Conservation (phyloP, 257 asterid genomes). For the Lycium barbarum region DNA sequence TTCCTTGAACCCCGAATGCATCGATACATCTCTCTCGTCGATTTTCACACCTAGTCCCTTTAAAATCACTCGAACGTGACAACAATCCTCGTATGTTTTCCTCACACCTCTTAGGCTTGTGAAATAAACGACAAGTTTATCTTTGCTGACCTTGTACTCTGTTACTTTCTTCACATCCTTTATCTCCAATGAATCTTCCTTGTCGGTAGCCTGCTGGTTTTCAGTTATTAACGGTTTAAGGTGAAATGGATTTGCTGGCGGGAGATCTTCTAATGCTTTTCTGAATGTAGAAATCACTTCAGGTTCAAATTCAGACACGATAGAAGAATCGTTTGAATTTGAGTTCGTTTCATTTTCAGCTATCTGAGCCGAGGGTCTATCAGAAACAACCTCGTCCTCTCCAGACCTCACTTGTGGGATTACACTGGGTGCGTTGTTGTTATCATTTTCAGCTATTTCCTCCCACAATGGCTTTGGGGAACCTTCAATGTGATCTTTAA, state of each 20-base stretch:
- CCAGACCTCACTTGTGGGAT: no score
- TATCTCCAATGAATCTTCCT: constrained; percentile 37
- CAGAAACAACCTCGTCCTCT: no score
- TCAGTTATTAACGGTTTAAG: constrained; percentile 45
- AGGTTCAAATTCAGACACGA: constrained; percentile 72
- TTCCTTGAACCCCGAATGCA: constrained; percentile 93
- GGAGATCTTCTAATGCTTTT: constrained; percentile 77
- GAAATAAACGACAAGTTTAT: constrained; percentile 69
- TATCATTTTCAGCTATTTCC: constrained; percentile 1
- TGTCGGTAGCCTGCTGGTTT: constrained; percentile 31
- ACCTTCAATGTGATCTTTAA: constrained; percentile 39
- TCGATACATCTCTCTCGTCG: constrained; percentile 91
- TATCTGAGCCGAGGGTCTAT: neutral
- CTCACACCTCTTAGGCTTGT: constrained; percentile 91
- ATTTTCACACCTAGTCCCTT: constrained; percentile 75
- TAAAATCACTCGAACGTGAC: constrained; percentile 71
- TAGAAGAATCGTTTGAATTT: constrained; percentile 58
- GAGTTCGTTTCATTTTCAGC: constrained; percentile 59
- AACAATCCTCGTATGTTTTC: constrained; percentile 94
- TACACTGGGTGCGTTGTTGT: no score
- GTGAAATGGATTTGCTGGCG: constrained; percentile 76
- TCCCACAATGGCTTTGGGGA: constrained; percentile 53
- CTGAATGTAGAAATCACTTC: constrained; percentile 75
- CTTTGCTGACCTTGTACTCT: constrained; percentile 36
- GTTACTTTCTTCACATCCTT: constrained; percentile 14